phyloP scores from a whole-genome alignment of 2,329 filamentous ascomycete species.

The Colletotrichum tofieldiae region DNA sequence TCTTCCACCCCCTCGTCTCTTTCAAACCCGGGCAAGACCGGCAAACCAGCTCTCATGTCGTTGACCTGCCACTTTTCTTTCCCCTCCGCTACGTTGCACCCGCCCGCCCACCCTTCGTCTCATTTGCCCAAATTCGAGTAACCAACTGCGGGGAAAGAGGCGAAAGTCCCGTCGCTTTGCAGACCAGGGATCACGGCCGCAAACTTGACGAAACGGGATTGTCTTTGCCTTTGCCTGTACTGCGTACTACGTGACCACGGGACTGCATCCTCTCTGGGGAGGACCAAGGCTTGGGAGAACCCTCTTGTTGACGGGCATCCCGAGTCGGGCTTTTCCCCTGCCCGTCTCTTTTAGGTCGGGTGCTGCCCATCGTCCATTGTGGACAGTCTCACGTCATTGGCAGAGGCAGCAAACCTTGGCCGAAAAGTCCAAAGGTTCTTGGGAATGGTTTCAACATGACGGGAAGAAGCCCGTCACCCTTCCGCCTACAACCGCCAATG shows the following conservation, averaged over 20 bases:
- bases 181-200: slow-evolving; percentile 4
- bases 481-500: slow-evolving; percentile 3
- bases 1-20: background rate
- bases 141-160: slow-evolving; percentile 40
- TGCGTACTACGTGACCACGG: background rate
- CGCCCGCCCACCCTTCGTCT: slow-evolving; percentile 28
- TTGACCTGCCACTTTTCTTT: slow-evolving; percentile 17
- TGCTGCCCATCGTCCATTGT: background rate
- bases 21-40: slow-evolving; percentile 23
- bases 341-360: background rate
- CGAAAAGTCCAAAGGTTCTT: slow-evolving; percentile 2
- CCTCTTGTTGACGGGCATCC: background rate
- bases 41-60: slow-evolving; percentile 15
- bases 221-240: background rate
- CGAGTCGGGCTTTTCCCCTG: background rate
- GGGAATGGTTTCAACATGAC: slow-evolving; percentile 11
- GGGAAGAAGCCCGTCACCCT: slow-evolving; percentile 7
- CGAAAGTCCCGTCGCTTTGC: slow-evolving; percentile 27
- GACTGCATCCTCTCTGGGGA: background rate
- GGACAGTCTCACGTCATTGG: background rate
- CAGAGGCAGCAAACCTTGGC: slow-evolving; percentile 13
- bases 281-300: background rate
- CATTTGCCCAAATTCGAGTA: slow-evolving; percentile 32
- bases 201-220: slow-evolving; percentile 2
- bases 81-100: slow-evolving; percentile 38